A percentile compares a stretch with the other conserved stretches of the same genome.
These are phyloP conservation scores for Calonectria crousiana DNA, from an alignment of 2,329 filamentous ascomycete species.

Conservation along the genomic window DNA sequence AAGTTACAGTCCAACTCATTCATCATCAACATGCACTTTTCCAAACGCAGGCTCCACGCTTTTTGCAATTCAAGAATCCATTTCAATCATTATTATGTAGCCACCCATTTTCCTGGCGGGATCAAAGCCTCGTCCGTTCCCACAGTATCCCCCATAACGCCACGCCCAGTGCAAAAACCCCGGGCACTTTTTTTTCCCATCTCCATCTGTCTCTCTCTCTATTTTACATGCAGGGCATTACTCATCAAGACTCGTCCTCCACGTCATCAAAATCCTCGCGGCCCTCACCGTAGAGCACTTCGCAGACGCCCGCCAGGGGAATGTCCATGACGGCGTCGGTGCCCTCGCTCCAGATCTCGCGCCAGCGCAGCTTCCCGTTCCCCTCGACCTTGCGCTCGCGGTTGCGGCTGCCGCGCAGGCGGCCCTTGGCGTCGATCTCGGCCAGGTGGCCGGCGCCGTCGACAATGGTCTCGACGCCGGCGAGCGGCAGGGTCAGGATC, in stretches of 20 bases:
- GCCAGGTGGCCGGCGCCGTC: conserved; percentile 91
- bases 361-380: conserved; percentile 74
- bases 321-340: conserved; percentile 99
- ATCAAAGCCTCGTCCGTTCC: neutral
- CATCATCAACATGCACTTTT: neutral
- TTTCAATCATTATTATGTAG: neutral
- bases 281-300: conserved; percentile 85
- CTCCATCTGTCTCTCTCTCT: neutral
- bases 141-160: neutral
- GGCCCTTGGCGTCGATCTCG: conserved; percentile 79
- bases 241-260: conserved; percentile 19
- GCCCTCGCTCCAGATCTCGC: conserved; percentile 86
- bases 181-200: neutral
- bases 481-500: conserved; percentile 84
- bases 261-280: conserved; percentile 46
- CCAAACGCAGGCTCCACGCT: neutral
- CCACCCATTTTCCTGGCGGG: neutral
- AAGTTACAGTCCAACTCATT: neutral
- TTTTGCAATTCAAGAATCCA: neutral
- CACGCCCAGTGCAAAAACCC: neutral
- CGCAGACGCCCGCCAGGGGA: conserved; percentile 92
- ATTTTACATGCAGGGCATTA: neutral
- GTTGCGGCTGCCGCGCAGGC: conserved; percentile 54
- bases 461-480: conserved; percentile 87
- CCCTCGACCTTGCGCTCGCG: conserved; percentile 53